A percentile compares a stretch with the other conserved stretches of the same genome.
Conservation (phyloP, 176 grass and related monocot species). For the Musa acuminata region DNA sequence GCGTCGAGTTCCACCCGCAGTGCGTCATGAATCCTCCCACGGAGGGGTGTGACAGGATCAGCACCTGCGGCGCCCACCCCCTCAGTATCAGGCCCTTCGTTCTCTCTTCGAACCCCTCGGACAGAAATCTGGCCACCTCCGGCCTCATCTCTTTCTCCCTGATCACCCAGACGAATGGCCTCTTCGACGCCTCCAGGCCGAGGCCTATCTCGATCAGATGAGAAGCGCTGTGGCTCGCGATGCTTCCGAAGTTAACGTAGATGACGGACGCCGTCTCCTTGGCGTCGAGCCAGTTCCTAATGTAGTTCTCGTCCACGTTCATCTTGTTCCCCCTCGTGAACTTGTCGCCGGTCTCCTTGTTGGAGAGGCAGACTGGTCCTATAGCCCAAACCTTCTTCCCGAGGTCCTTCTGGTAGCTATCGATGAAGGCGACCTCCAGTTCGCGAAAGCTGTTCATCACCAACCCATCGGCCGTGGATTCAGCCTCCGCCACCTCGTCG, state of each 20-base stretch:
- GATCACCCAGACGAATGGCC: conserved; percentile 45
- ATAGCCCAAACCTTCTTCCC: conserved; percentile 38
- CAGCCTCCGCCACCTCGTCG: conserved; percentile 11
- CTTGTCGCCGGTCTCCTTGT: conserved; percentile 2
- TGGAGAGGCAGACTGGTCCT: conserved; percentile 26
- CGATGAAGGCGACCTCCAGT: conserved; percentile 30
- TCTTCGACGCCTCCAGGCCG: conserved; percentile 31
- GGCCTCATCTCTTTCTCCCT: not conserved
- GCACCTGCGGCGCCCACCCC: conserved; percentile 35
- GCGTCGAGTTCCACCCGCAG: conserved; percentile 37
- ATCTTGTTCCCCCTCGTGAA: not conserved
- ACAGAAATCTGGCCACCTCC: conserved; percentile 27
- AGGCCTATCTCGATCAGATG: conserved; percentile 41
- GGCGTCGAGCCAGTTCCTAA: conserved; percentile 36
- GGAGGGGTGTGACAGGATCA: conserved; percentile 34
- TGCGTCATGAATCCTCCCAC: conserved; percentile 34
- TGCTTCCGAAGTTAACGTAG: conserved; percentile 48
- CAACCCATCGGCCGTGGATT: conserved; percentile 22
- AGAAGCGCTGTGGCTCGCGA: conserved; percentile 3
- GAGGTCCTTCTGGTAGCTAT: conserved; percentile 22
- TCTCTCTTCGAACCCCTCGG: conserved; percentile 37
- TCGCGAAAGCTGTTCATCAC: conserved; percentile 42
- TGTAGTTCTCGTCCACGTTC: not conserved
- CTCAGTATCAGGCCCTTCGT: conserved; percentile 25
- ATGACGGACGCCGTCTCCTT: conserved; percentile 32